These are phyloP conservation scores for Rubroboletus satanas DNA, from an alignment of 768 basidiomycete species.

Conservation along the genomic window DNA sequence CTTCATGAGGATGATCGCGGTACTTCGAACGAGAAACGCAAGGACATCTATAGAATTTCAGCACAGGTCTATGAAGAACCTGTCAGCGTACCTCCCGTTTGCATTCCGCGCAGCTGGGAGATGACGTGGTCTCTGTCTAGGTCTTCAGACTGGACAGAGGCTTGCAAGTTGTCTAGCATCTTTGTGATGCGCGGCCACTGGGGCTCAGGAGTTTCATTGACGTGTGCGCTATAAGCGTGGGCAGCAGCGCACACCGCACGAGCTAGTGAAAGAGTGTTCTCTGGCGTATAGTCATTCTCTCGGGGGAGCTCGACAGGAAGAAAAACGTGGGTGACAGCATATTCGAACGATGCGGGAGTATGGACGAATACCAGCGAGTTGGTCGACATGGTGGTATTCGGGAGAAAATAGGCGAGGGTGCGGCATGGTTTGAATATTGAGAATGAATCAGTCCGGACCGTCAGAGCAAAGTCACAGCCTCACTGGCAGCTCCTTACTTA, in stretches of 20 bases:
- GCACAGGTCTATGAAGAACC: background rate
- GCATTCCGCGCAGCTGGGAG: background rate
- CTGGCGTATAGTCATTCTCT: background rate
- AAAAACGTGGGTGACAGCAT: conserved; percentile 12
- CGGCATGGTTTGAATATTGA: too few species aligned
- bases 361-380: background rate
- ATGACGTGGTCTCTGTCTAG: background rate
- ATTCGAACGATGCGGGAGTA: background rate
- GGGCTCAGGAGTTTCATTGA: background rate
- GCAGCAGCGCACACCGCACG: conserved; percentile 2
- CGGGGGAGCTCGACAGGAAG: background rate
- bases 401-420: too few species aligned
- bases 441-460: too few species aligned
- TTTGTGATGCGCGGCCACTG: conserved; percentile 2
- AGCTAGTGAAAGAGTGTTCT: background rate
- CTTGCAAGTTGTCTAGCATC: conserved; percentile 5
- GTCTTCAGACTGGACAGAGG: background rate
- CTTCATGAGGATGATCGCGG: conserved; percentile 38
- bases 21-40: conserved; percentile 41
- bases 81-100: background rate
- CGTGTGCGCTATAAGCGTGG: background rate
- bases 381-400: too few species aligned
- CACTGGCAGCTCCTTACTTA: too few species aligned
- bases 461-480: too few species aligned
- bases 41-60: conserved; percentile 30